Evolutionary conservation across 768 basidiomycete species (phyloP), one percentile per base, ranked within the genome.

Genomic region (Omphalotus guepiniiformis): DNA sequence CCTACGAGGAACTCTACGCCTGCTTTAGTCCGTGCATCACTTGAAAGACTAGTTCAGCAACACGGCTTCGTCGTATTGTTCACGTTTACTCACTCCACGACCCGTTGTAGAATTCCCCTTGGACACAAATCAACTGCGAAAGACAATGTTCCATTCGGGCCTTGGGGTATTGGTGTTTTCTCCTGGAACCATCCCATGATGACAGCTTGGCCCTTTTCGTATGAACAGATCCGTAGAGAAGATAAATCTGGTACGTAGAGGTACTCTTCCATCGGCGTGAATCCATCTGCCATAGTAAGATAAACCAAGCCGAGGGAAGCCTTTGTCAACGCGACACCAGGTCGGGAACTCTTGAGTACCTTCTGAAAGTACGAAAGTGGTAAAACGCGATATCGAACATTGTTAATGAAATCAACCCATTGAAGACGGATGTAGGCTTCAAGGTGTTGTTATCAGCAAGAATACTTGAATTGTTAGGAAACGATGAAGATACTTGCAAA

Each of bases 371-470:
- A 74, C 1, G 67, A 26, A 3, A 76, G 51, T 3, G 87, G 73
- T 16, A 88, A 47, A 53, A 87, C 64, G 26, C 83, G 82, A 57
- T 68, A 80, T 54, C 83, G 75, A 42, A 77, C 64, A 43, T 64
- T 69, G 65, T 85, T 85, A 57, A 63, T 63, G 40, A 78, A 64
- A 58, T 89, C 86, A 7, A 82, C 72, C 81, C 82, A 88, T 58
- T 79, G 74, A 22, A 87, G 56, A 22, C 82, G 82, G 45, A 86
- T 65, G 53, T 75, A 83, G 28, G 56, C 43, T 45, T 9, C 30
- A 32, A 32, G n/a, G n/a, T n/a, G 30, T 32, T 9, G 9, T 9
- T 32, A 32, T 9, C 30, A 9, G 9, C 30, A 32, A n/a, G 9
- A 32, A n/a, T n/a, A 32, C n/a, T 32, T 32, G 30, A 32, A 9